These are phyloP conservation scores for Tolypocladium inflatum DNA, from an alignment of 2,329 filamentous ascomycete species.

Conservation along the genomic window DNA sequence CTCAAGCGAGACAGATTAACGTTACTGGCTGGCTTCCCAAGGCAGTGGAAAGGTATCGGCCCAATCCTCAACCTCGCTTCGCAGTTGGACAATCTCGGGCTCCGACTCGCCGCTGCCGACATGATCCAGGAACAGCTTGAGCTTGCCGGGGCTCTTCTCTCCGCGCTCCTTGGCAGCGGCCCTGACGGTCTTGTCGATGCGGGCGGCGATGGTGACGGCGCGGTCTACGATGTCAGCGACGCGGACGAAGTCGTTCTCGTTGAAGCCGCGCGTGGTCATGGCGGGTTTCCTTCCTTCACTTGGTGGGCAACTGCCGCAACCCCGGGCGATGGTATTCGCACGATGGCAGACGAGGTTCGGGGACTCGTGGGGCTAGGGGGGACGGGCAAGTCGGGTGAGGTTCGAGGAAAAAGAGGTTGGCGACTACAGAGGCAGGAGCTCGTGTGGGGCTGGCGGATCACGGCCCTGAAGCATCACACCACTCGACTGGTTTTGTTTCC, in stretches of 20 bases:
- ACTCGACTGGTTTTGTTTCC: too few relatives aligned
- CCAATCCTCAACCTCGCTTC: constrained; percentile 67
- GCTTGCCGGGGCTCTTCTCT: constrained; percentile 53
- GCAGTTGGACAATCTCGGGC: constrained; percentile 61
- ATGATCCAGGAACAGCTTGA: constrained; percentile 60
- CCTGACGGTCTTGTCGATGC: constrained; percentile 63
- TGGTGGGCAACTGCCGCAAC: too few relatives aligned
- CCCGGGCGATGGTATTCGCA: too few relatives aligned
- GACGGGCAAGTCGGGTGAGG: too few relatives aligned
- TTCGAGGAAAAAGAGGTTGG: too few relatives aligned
- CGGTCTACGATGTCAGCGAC: constrained; percentile 81
- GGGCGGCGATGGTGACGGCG: constrained; percentile 67
- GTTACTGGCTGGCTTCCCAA: constrained; percentile 41
- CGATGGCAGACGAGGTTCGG: too few relatives aligned
- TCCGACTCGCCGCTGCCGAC: constrained; percentile 59
- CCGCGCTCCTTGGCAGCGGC: constrained; percentile 58
- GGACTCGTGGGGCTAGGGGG: too few relatives aligned
- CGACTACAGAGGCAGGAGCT: too few relatives aligned
- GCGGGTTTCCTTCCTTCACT: constrained; percentile 44
- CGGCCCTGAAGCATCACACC: too few relatives aligned
- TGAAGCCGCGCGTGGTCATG: constrained; percentile 95
- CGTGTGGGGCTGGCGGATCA: too few relatives aligned
- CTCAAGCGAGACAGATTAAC: too few relatives aligned
- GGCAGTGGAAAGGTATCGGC: constrained; percentile 64
- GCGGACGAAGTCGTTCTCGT: constrained; percentile 75